Evolutionary conservation across 192 early-diverging fungal genomes (phyloP).

Genomic region (Coemansia reversa): DNA sequence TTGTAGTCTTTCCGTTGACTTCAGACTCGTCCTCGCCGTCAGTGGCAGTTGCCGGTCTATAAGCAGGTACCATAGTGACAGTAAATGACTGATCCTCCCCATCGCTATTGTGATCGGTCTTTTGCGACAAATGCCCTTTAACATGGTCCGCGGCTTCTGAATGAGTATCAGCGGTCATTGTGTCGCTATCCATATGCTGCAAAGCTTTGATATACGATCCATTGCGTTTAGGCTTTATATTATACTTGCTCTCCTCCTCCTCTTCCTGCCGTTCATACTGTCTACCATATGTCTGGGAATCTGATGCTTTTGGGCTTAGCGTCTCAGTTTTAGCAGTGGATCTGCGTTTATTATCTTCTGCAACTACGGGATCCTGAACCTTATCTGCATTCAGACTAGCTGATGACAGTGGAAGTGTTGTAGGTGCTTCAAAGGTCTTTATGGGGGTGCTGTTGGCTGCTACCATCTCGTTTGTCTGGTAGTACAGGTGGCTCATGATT

Average conservation of each 20-base stretch:
- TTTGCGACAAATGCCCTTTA: no score
- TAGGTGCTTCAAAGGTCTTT: neutral
- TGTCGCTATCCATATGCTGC: neutral
- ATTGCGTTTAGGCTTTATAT: conserved; percentile 16
- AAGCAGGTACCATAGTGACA: conserved; percentile 28
- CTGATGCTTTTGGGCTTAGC: no score
- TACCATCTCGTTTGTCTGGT: conserved; percentile 24
- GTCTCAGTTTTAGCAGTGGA: no score
- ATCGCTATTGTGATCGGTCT: no score
- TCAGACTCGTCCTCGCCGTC: conserved; percentile 10
- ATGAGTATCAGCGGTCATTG: neutral
- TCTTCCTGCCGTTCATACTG: conserved; percentile 6
- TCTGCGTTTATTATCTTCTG: no score
- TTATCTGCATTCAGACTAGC: no score
- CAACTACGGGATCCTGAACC: no score
- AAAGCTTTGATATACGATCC: neutral
- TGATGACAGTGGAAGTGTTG: neutral
- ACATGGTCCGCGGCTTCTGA: no score
- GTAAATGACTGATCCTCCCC: conserved; percentile 9
- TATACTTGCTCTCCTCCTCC: conserved; percentile 41
- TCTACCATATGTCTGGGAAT: no score
- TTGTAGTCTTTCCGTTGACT: no score
- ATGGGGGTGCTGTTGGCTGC: neutral
- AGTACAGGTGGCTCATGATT: conserved; percentile 48
- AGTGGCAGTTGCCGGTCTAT: conserved; percentile 23